A percentile compares a stretch with the other conserved stretches of the same genome.
Evolutionary conservation across 2,329 filamentous ascomycete species (phyloP).

Genomic region (Paecilomyces sp.): DNA sequence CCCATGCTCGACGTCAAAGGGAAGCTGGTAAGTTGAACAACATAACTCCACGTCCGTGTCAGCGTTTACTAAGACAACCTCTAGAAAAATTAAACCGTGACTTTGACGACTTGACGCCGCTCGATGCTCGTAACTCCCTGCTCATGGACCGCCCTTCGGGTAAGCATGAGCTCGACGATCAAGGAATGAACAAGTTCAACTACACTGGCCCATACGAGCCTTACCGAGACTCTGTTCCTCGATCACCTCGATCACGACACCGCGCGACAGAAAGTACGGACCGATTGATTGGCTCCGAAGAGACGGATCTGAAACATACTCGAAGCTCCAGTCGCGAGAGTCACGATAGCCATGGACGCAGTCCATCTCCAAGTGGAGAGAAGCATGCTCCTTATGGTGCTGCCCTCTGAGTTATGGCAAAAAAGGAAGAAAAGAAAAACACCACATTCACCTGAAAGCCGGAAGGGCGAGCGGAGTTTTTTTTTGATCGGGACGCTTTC

Average conservation of each 20-base stretch:
- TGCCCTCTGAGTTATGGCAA: slow-evolving; percentile 16
- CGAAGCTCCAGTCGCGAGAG: slow-evolving; percentile 20
- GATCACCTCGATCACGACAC: slow-evolving; percentile 14
- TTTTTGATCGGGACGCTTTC: background rate
- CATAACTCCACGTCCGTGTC: background rate
- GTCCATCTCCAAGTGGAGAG: slow-evolving; percentile 23
- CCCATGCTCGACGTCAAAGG: slow-evolving; percentile 81
- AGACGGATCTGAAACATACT: slow-evolving; percentile 15
- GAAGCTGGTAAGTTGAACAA: slow-evolving; percentile 64
- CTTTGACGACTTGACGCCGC: slow-evolving; percentile 73
- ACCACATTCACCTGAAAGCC: background rate
- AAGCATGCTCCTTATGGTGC: slow-evolving; percentile 26
- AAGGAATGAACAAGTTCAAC: slow-evolving; percentile 36
- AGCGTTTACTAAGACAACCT: slow-evolving; percentile 14
- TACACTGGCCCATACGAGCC: slow-evolving; percentile 32
- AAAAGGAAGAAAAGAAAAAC: slow-evolving; percentile 3
- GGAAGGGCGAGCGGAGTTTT: background rate
- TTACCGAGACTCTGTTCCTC: slow-evolving; percentile 25
- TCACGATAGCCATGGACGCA: slow-evolving; percentile 15
- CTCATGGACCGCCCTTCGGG: slow-evolving; percentile 6
- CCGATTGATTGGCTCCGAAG: slow-evolving; percentile 22
- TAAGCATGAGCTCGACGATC: slow-evolving; percentile 2
- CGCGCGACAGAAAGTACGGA: slow-evolving; percentile 26
- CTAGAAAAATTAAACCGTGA: slow-evolving; percentile 71
- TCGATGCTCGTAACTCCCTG: slow-evolving; percentile 73